phyloP scores from a whole-genome alignment of 805 yeast genomes.

The Kuraishia cidri region DNA sequence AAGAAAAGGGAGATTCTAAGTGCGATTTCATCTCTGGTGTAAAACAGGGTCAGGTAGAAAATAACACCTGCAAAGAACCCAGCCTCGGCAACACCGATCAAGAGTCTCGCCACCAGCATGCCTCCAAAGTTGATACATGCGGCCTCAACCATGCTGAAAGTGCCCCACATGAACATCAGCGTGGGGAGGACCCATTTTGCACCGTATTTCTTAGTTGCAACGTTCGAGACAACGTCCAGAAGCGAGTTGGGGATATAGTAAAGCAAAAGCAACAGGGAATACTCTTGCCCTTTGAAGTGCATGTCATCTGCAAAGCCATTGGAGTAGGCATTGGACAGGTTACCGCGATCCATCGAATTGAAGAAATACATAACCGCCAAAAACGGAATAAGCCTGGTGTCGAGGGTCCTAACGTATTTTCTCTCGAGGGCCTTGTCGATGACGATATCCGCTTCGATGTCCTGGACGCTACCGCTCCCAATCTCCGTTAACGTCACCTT shows the following conservation, averaged over 20 bases:
- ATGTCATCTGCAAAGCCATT: constrained; percentile 32
- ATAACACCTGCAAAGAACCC: constrained; percentile 22
- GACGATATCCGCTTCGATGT: too few relatives aligned
- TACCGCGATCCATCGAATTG: constrained; percentile 33
- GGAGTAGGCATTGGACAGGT: constrained; percentile 32
- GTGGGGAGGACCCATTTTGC: constrained; percentile 25
- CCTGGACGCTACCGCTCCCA: too few relatives aligned
- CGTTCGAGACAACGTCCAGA: constrained; percentile 30
- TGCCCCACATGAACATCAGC: constrained; percentile 33
- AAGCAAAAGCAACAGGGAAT: constrained; percentile 28
- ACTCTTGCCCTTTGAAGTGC: constrained; percentile 25
- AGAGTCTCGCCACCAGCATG: constrained; percentile 25
- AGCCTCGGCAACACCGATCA: constrained; percentile 32
- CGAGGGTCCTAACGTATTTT: constrained; percentile 20
- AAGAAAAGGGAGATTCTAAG: constrained; percentile 7
- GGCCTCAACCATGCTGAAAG: constrained; percentile 28
- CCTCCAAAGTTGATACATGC: constrained; percentile 30
- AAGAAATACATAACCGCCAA: constrained; percentile 30
- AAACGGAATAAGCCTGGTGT: constrained; percentile 30
- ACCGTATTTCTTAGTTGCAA: constrained; percentile 27
- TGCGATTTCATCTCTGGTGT: constrained; percentile 9
- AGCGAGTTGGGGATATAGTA: constrained; percentile 32
- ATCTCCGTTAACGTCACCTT: too few relatives aligned
- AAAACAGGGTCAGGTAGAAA: constrained; percentile 9
- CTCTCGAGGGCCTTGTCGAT: constrained; percentile 5